These are phyloP conservation scores for Nakataea oryzae DNA, from an alignment of 2,329 filamentous ascomycete genomes.

Conservation along the genomic window DNA sequence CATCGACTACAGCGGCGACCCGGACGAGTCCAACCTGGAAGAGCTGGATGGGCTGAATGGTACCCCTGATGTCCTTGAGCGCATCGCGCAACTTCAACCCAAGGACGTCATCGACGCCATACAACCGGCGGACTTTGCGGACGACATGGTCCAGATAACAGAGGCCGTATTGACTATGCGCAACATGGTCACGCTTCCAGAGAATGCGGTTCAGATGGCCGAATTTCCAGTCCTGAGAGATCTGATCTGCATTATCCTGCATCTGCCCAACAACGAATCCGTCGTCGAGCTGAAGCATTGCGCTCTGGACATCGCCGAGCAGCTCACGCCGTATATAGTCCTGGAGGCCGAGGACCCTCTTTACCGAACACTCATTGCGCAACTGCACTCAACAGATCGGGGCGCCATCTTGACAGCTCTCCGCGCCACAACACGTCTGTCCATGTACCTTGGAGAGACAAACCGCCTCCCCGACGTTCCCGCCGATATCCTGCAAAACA, in stretches of 20 bases:
- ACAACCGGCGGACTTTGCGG: slow-evolving; percentile 59
- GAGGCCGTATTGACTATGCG: slow-evolving; percentile 82
- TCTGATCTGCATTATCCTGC: slow-evolving; percentile 71
- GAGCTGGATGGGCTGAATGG: slow-evolving; percentile 49
- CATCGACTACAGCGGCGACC: slow-evolving; percentile 51
- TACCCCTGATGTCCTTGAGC: slow-evolving; percentile 61
- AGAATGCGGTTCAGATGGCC: slow-evolving; percentile 77
- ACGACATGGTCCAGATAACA: slow-evolving; percentile 65
- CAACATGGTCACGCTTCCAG: slow-evolving; percentile 90
- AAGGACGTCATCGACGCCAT: slow-evolving; percentile 57
- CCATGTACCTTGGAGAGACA: slow-evolving; percentile 71
- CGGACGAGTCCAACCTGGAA: slow-evolving; percentile 43
- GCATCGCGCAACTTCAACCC: slow-evolving; percentile 53
- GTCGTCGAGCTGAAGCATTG: slow-evolving; percentile 83
- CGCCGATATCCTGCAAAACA: slow-evolving; percentile 49
- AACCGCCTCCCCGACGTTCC: slow-evolving; percentile 70
- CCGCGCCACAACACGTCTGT: slow-evolving; percentile 74
- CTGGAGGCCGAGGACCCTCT: slow-evolving; percentile 66
- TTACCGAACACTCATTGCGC: slow-evolving; percentile 61
- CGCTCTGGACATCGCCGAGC: slow-evolving; percentile 82
- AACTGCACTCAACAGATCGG: slow-evolving; percentile 62
- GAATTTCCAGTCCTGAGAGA: slow-evolving; percentile 69
- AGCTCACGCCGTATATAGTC: slow-evolving; percentile 71
- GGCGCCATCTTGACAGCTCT: slow-evolving; percentile 73
- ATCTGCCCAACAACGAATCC: slow-evolving; percentile 60